Conservation (phyloP, 352 stramenopile species). For the Globisporangium canariense region DNA sequence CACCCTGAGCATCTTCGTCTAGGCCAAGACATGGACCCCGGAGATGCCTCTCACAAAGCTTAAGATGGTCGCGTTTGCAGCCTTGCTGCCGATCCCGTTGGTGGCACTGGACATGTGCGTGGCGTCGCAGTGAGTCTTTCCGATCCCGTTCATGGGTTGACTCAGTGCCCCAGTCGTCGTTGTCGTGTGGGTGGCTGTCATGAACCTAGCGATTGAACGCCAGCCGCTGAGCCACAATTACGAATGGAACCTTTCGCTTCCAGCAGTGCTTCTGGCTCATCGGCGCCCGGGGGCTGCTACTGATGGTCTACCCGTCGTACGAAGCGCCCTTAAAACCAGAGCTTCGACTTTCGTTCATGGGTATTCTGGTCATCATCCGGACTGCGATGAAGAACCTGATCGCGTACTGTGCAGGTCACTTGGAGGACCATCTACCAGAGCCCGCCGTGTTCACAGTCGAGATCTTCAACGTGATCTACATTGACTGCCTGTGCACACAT, state of each 20-base stretch:
- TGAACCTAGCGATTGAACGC: not conserved
- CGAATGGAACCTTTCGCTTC: not conserved
- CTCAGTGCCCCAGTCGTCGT: not conserved
- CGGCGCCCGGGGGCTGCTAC: not conserved
- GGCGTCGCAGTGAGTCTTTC: constrained; percentile 29
- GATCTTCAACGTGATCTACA: constrained; percentile 1
- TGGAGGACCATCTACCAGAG: constrained; percentile 2
- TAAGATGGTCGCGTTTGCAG: not conserved
- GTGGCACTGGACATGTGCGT: not conserved
- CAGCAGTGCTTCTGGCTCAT: not conserved
- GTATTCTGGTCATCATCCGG: not conserved
- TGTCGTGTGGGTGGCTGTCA: not conserved
- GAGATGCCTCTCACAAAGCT: not conserved
- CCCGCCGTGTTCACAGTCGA: not conserved
- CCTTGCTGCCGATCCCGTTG: not conserved
- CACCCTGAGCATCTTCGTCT: constrained; percentile 6
- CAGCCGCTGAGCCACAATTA: not conserved
- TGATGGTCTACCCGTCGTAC: constrained; percentile 1
- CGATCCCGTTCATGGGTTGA: constrained; percentile 28
- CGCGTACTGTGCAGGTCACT: not conserved
- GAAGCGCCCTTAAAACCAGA: not conserved
- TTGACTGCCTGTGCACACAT: not conserved
- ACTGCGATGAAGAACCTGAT: not conserved
- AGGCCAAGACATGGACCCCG: not conserved
- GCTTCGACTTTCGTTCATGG: not conserved